Percentiles rank a stretch among this genome's conserved stretches.
Evolutionary conservation across 345 rosid species (phyloP).

Genomic region (Rhodomyrtus tomentosa): DNA sequence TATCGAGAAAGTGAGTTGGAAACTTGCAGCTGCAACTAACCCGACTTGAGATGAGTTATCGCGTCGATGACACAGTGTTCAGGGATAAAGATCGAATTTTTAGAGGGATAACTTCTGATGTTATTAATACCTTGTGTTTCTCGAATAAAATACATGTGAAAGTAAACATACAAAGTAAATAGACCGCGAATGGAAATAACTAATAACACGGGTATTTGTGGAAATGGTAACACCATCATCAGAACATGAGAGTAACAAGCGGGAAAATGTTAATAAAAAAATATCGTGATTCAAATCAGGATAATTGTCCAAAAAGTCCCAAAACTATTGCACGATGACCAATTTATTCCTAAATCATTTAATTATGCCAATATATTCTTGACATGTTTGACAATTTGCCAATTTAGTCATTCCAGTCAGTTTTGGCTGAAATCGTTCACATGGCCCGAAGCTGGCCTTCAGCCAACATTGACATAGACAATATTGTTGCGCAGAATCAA

Average conservation of each 20-base stretch:
- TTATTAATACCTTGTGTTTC: too few species aligned
- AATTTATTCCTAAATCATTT: neutral
- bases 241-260: neutral
- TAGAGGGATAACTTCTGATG: too few species aligned
- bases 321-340: neutral
- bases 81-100: neutral
- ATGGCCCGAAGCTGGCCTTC: too few species aligned
- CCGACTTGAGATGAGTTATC: neutral
- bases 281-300: neutral
- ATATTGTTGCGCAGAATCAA: too few species aligned
- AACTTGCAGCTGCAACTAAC: neutral
- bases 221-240: neutral
- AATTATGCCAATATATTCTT: neutral
- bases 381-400: neutral
- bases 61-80: neutral
- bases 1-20: neutral
- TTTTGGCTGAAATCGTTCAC: accelerated
- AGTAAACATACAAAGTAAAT: too few species aligned
- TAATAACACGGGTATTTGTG: neutral
- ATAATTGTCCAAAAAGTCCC: neutral
- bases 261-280: neutral
- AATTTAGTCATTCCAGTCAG: accelerated
- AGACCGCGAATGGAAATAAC: neutral
- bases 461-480: accelerated
- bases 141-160: too few species aligned